phyloP scores from a whole-genome alignment of 331 rosid species.

The Malus hybrid region DNA sequence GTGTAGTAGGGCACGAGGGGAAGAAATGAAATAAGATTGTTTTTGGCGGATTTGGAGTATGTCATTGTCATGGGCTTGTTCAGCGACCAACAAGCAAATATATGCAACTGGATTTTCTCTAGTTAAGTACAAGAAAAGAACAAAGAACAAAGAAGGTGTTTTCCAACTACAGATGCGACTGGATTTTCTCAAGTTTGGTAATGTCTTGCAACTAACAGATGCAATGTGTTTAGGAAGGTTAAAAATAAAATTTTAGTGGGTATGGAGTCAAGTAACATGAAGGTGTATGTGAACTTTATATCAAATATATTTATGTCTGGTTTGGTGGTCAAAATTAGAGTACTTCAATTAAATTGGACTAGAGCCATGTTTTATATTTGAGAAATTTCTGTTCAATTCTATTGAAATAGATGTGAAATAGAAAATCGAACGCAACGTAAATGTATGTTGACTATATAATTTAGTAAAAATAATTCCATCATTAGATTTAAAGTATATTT shows the following conservation, averaged over 20 bases:
- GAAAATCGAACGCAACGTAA: too few species aligned
- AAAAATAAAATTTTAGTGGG: not conserved
- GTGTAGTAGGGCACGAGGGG: not conserved
- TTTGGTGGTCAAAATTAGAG: too few species aligned
- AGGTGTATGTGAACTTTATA: not conserved
- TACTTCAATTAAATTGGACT: not conserved
- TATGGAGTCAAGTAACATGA: not conserved
- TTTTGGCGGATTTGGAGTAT: not conserved
- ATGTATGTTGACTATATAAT: too few species aligned
- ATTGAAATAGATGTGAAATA: too few species aligned
- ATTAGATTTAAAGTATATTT: too few species aligned
- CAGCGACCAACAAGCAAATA: not conserved
- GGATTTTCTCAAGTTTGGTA: not conserved
- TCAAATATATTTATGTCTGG: too few species aligned
- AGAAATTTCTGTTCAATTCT: too few species aligned
- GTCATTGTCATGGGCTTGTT: slow-evolving; percentile 2
- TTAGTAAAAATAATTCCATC: too few species aligned
- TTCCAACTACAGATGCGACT: too few species aligned
- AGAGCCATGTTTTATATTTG: too few species aligned
- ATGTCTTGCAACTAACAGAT: slow-evolving; percentile 14
- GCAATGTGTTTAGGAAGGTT: not conserved
- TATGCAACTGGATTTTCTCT: not conserved
- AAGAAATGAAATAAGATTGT: not conserved
- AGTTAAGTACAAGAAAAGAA: not conserved
- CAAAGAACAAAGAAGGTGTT: too few species aligned